Evolutionary conservation across 176 grass and related monocot species (phyloP).

Genomic region (Dactylis glomerata): DNA sequence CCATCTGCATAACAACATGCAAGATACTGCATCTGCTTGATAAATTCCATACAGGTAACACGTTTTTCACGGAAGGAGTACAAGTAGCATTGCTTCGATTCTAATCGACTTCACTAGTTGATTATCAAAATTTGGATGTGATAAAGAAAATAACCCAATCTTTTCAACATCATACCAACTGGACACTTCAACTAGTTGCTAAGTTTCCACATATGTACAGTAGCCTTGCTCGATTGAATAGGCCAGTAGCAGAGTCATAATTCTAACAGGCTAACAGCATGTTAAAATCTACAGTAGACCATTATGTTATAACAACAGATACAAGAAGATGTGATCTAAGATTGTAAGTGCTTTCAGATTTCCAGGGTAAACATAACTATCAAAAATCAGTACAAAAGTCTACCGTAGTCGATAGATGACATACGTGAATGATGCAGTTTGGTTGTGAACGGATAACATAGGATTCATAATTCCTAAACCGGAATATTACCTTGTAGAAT

Average conservation of each 20-base stretch:
- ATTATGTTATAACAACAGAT: not conserved
- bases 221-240: not conserved
- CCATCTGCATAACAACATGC: not conserved
- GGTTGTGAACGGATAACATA: not conserved
- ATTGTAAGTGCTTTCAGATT: not conserved
- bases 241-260: not conserved
- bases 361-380: not conserved
- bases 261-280: not conserved
- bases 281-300: not conserved
- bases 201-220: not conserved
- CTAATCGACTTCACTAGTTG: not conserved
- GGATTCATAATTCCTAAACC: not conserved
- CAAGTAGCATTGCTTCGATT: not conserved
- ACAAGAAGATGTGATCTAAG: not conserved
- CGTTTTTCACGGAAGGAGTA: not conserved
- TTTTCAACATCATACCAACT: not conserved
- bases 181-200: not conserved
- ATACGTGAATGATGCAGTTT: not conserved
- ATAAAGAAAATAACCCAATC: not conserved
- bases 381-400: not conserved
- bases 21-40: not conserved
- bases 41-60: conserved; percentile 9
- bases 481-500: conserved; percentile 29
- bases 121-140: conserved; percentile 2
- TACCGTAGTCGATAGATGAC: conserved; percentile 2